Base-by-base conservation (phyloP, 2,329 filamentous ascomycete genomes). In the Dichotomopilus funicola region DNA sequence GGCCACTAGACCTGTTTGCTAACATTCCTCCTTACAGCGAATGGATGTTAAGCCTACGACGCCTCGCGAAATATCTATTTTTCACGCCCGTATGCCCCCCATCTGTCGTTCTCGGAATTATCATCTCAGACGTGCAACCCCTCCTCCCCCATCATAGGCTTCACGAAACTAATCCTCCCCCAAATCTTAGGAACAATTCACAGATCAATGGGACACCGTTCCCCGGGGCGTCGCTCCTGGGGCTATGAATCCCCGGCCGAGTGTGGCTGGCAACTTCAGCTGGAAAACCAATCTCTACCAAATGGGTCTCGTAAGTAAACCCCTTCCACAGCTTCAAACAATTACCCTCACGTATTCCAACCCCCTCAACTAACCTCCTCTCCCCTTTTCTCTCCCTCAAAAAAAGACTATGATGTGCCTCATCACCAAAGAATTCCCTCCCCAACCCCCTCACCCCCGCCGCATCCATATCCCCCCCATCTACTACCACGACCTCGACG, bases 211-310 rank as follows among this genome's bases (percentile, higher is more conserved):
- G 56, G 56, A 58, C 34, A 49, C 33, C 31, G 34, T 58, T 10
- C 41, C 41, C 1, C 2, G 6, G 1, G n/a, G 27, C n/a, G 4
- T n/a, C 10, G 5, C 11, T 19, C 52, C 52, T 4, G 10, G 40
- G 31, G n/a, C 11, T 8, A 36, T 41, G n/a, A 6, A n/a, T 8
- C 12, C 38, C 12, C 37, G 9, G 11, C 19, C 37, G 33, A 31
- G 9, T 8, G 41, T 54, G 1, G 55, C 55, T 5, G 55, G 55
- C 2, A 45, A 50, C 7, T 54, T 36, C 13, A 42, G 38, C 35
- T 57, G 51, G 51, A 46, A 27, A n/a, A 54, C 31, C n/a, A 57
- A 57, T 40, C 51, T 57, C 31, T 57, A 49, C 46, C 51, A 54
- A 19, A 31, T 57, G 5, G 55, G 51, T 6, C 35, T 54, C 2